Conservation (phyloP, 2,329 filamentous ascomycete genomes). For the Sclerotinia subarctica region DNA sequence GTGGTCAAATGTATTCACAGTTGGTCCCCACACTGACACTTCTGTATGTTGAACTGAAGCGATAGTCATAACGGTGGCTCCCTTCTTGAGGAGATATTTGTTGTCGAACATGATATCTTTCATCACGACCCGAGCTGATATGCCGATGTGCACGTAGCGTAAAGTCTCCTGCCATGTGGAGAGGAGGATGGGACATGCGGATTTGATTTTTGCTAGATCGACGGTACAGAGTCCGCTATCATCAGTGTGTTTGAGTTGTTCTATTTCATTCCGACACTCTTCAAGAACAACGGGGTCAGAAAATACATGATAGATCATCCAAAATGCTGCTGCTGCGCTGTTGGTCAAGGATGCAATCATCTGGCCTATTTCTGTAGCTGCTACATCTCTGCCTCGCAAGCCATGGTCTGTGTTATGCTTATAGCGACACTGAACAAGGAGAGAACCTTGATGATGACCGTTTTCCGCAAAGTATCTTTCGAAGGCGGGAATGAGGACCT, state of each 20-base stretch:
- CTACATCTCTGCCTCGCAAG: slow-evolving; percentile 25
- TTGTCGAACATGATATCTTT: slow-evolving; percentile 43
- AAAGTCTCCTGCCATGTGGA: slow-evolving; percentile 45
- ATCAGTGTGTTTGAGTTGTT: slow-evolving; percentile 23
- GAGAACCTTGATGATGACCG: slow-evolving; percentile 15
- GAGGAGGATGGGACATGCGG: slow-evolving; percentile 36
- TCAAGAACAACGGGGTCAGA: slow-evolving; percentile 33
- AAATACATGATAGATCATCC: slow-evolving; percentile 40
- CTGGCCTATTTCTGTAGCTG: slow-evolving; percentile 37
- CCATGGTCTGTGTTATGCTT: slow-evolving; percentile 18
- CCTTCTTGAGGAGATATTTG: slow-evolving; percentile 45
- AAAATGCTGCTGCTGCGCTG: slow-evolving; percentile 41
- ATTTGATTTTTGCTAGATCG: slow-evolving; percentile 19
- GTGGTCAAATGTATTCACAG: slow-evolving; percentile 42
- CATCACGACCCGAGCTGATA: slow-evolving; percentile 42
- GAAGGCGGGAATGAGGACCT: slow-evolving; percentile 13
- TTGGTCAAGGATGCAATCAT: slow-evolving; percentile 36
- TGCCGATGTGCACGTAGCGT: slow-evolving; percentile 41
- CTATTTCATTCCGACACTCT: slow-evolving; percentile 36
- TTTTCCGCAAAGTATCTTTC: slow-evolving; percentile 22
- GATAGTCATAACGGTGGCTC: slow-evolving; percentile 43
- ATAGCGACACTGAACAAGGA: slow-evolving; percentile 19
- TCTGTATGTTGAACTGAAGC: slow-evolving; percentile 43
- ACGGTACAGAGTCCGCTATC: slow-evolving; percentile 14
- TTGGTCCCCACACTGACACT: slow-evolving; percentile 43